These are phyloP conservation scores for Mycosphaerella sp. DNA, from an alignment of 2,329 filamentous ascomycete genomes.

Conservation along the genomic window DNA sequence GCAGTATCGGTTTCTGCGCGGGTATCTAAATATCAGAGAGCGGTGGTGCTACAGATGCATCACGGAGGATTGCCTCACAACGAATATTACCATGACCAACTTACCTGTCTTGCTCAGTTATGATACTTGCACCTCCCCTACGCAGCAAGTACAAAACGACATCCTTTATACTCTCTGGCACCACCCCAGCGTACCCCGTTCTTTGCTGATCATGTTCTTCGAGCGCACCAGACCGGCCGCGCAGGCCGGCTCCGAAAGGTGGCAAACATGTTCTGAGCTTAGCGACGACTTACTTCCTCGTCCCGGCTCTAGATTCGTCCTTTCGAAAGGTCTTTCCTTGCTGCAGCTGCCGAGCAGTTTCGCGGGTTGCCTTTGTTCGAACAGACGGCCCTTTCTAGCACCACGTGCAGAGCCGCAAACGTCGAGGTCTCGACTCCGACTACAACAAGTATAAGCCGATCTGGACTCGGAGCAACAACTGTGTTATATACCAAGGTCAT, in stretches of 20 bases:
- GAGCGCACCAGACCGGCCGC: neutral
- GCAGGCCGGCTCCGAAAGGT: neutral
- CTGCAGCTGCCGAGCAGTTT: neutral
- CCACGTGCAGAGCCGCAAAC: conserved; percentile 11
- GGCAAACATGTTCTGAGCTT: conserved; percentile 1
- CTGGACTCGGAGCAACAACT: neutral
- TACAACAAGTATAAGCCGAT: neutral
- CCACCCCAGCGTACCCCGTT: neutral
- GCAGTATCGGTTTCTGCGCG: conserved; percentile 10
- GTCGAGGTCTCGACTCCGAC: conserved; percentile 5
- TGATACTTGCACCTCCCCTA: neutral
- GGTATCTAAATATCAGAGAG: conserved; percentile 11
- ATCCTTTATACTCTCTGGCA: neutral
- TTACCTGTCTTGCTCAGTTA: neutral
- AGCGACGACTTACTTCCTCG: neutral
- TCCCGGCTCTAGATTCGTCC: conserved; percentile 1
- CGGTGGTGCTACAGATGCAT: conserved; percentile 8
- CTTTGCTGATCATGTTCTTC: neutral
- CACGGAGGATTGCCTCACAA: conserved; percentile 8
- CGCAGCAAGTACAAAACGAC: neutral
- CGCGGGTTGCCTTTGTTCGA: conserved; percentile 5
- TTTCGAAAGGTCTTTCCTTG: neutral
- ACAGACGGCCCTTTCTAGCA: conserved; percentile 4
- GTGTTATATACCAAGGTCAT: conserved; percentile 3
- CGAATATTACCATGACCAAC: conserved; percentile 1